Evolutionary conservation across 192 early-diverging fungal species (phyloP), one percentile per base, ranked within the genome.

Genomic region (Diversispora epigaea): DNA sequence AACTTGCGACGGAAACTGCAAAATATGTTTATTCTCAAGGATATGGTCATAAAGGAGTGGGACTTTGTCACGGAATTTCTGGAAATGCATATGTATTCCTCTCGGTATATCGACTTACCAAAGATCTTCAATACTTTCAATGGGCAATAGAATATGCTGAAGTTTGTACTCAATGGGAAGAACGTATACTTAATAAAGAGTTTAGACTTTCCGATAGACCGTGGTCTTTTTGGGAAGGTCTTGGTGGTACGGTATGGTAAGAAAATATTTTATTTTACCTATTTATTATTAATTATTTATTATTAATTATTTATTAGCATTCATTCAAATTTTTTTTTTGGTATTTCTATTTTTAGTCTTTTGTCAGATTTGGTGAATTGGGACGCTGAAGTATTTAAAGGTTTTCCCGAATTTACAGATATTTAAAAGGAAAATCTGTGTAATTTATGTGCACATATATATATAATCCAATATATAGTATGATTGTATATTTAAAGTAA

Each of bases 21-120:
- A 32, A 32, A 14, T 69, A n/a, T 54, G 17, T 44, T 19, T 43
- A 69, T 54, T 47, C 25, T 21, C 22, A 69, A 22, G 68, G 68
- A 46, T 50, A 17, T 22, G 21, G 8, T 12, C 49, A n/a, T 54
- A 69, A 69, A 69, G 68, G 68, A 47, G 45, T 25, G n/a, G 68
- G 68, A 41, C 44, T 69, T 4, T 69, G 68, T 25, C 68, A 69
- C 50, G 68, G 68, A 25, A 32, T 69, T 32, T 21, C 68, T 4
- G 68, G 68, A 69, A 69, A 69, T 52, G 68, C 68, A 6, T 69
- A 69, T 44, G 21, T 32, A 52, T 69, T 69, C 19, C 10, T 69
- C 12, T 25, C 50, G 15, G 25, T 69, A 22, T 69, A 52, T 54
- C n/a, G 11, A 49, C 21, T 69, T 39, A 69, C 68, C 49, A 21